Base-by-base conservation (phyloP, 2,329 filamentous ascomycete genomes). In the Exserohilum turcica region DNA sequence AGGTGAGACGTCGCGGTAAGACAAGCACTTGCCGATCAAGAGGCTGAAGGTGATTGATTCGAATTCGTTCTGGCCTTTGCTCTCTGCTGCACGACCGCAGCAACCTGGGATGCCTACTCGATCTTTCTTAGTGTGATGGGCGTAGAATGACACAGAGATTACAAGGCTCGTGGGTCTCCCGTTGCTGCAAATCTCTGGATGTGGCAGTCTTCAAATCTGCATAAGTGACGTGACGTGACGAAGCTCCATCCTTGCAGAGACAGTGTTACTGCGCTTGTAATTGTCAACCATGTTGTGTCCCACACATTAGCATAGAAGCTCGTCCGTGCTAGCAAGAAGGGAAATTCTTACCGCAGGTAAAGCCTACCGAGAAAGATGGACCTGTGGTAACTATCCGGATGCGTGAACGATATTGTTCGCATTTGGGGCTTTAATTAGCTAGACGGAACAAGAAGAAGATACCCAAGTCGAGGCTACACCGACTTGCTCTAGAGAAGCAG, bases 211-310 rank as follows among this genome's bases (percentile, higher is more conserved):
- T 33, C 15, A 39, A 35, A n/a, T 31, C 40, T 31, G 43, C 31
- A 48, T 36, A 29, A 57, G 35, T 29, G 29, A 38, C 27, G 28
- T 45, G 35, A 46, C 28, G 33, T 44, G 50, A 56, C 18, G 29
- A 32, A 10, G 52, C 28, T 48, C 52, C 28, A 40, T 29, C 45
- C 43, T 53, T 43, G 52, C 54, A 55, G 57, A 45, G 35, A 44
- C 33, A 43, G 56, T 55, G 48, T 36, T 40, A 50, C 52, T 42
- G 35, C 29, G 37, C 45, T 42, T 48, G 39, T 47, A 32, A 28
- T 56, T 35, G 37, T 46, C 32, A 47, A 39, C 44, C 40, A 56
- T 63, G 57, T 42, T 47, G 57, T 63, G 52, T 50, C 37, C 49
- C 35, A 33, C 39, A 32, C 18, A 35, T 48, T 16, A 13, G 27